Conservation (phyloP, 2,329 filamentous ascomycete species). For the Cytospora mali region DNA sequence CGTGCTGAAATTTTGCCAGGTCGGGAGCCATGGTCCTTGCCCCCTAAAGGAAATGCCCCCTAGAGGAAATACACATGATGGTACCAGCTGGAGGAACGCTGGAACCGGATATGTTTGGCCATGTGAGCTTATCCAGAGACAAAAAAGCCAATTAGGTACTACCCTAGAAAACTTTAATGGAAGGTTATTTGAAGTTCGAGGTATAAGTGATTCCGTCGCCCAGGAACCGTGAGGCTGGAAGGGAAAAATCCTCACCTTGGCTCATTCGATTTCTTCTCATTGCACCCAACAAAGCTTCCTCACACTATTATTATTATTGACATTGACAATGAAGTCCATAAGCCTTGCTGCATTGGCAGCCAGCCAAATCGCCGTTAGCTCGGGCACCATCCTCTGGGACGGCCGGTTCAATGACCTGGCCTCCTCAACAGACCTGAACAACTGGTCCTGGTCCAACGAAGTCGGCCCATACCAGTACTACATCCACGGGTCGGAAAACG, state of each 20-base stretch:
- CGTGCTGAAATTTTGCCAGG: conserved; percentile 10
- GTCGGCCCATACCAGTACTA: conserved; percentile 75
- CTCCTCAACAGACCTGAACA: conserved; percentile 55
- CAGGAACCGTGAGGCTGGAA: neutral
- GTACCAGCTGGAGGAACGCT: neutral
- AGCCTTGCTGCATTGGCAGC: conserved; percentile 14
- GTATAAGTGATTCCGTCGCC: conserved; percentile 11
- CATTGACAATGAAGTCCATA: conserved; percentile 11
- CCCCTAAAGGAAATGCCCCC: too few relatives aligned
- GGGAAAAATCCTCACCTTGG: neutral
- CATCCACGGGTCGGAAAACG: conserved; percentile 64
- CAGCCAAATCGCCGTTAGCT: conserved; percentile 38
- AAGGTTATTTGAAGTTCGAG: neutral
- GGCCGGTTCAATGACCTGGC: conserved; percentile 65
- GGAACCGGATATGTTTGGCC: neutral
- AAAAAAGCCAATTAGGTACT: conserved; percentile 13
- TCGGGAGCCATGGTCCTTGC: neutral
- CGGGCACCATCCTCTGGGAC: conserved; percentile 62
- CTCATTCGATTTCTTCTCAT: neutral
- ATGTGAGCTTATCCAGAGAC: conserved; percentile 4
- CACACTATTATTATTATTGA: neutral
- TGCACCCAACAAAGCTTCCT: neutral
- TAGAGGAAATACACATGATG: conserved; percentile 5
- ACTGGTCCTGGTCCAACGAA: conserved; percentile 69
- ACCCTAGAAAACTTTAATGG: neutral